Conservation (phyloP, 345 rosid species). For the Citrus reticulata region DNA sequence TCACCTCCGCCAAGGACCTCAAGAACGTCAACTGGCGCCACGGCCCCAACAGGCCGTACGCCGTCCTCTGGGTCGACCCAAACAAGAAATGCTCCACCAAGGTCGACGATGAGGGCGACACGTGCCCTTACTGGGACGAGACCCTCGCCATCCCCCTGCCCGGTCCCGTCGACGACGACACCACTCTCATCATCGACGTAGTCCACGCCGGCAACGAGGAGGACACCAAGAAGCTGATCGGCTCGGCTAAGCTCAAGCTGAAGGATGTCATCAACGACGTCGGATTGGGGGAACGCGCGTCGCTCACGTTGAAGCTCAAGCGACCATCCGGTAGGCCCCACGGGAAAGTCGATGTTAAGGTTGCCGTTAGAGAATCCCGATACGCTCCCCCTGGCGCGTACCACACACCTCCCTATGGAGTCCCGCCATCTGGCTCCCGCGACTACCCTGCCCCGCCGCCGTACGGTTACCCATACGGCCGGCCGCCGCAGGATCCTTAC, state of each 20-base stretch:
- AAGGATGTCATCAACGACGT: constrained; percentile 55
- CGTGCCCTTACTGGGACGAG: constrained; percentile 61
- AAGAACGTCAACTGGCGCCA: constrained; percentile 92
- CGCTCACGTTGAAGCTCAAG: constrained; percentile 50
- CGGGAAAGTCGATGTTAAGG: constrained; percentile 63
- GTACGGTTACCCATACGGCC: constrained; percentile 26
- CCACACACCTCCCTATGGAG: constrained; percentile 41
- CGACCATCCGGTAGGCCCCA: constrained; percentile 95
- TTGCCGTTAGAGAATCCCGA: constrained; percentile 37
- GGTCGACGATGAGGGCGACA: constrained; percentile 65
- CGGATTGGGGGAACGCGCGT: constrained; percentile 39
- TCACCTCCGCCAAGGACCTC: constrained; percentile 62
- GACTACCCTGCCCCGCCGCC: constrained; percentile 27
- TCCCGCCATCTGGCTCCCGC: constrained; percentile 28
- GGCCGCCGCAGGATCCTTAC: constrained; percentile 24
- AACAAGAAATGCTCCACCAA: constrained; percentile 46
- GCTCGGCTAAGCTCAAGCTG: constrained; percentile 63
- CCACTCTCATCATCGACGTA: constrained; percentile 54
- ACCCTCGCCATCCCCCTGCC: constrained; percentile 44
- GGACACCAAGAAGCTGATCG: constrained; percentile 73
- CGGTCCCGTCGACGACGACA: constrained; percentile 35
- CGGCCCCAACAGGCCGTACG: constrained; percentile 62
- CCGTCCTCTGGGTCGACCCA: constrained; percentile 71
- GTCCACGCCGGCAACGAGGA: constrained; percentile 69
- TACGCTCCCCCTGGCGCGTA: constrained; percentile 12